A percentile compares a stretch with the other conserved stretches of the same genome.
phyloP scores from a whole-genome alignment of 257 asterid genomes.

The Solanum etuberosum region DNA sequence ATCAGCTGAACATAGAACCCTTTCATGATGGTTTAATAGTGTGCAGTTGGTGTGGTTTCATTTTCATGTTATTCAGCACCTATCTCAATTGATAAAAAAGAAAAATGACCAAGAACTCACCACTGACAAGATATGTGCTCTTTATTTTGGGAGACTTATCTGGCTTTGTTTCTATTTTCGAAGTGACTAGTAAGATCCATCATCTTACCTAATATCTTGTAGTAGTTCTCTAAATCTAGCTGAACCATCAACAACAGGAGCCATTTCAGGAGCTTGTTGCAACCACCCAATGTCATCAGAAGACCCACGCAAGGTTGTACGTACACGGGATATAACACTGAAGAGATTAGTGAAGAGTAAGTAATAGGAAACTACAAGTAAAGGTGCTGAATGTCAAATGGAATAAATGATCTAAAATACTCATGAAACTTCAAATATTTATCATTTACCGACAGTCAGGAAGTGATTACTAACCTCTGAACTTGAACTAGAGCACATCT shows the following conservation, averaged over 20 bases:
- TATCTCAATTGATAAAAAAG: background rate
- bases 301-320: constrained; percentile 65
- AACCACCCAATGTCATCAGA: constrained; percentile 94
- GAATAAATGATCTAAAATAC: background rate
- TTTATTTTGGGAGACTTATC: background rate
- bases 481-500: constrained; percentile 34
- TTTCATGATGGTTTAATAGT: background rate
- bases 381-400: background rate
- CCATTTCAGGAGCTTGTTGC: constrained; percentile 59
- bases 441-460: background rate
- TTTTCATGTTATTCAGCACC: background rate
- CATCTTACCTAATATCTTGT: constrained; percentile 51
- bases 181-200: background rate
- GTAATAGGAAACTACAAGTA: background rate
- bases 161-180: background rate
- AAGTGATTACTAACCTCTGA: constrained; percentile 32
- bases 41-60: background rate
- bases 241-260: constrained; percentile 82
- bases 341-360: constrained; percentile 3
- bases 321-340: constrained; percentile 46
- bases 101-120: background rate
- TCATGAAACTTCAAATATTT: background rate
- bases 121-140: background rate
- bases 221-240: constrained; percentile 68
- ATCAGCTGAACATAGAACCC: background rate